These are phyloP conservation scores for Chrysoporthe puriensis DNA, from an alignment of 2,329 filamentous ascomycete genomes.

Conservation along the genomic window DNA sequence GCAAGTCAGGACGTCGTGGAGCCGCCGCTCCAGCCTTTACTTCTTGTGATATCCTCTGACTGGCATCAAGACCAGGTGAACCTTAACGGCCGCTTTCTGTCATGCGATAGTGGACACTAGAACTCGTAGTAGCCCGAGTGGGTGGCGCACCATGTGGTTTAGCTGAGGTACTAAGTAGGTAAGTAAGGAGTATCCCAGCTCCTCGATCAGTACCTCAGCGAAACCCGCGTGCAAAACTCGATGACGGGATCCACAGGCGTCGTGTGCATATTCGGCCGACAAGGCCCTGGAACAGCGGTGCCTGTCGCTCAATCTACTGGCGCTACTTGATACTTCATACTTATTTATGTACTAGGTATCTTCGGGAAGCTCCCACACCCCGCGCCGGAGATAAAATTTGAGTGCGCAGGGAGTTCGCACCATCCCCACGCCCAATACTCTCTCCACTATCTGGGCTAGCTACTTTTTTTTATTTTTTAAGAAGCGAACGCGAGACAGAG, in stretches of 20 bases:
- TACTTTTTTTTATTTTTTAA: neutral
- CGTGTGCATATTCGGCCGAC: neutral
- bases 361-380: neutral
- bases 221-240: neutral
- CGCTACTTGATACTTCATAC: too few species aligned
- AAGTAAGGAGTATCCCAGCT: neutral
- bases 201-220: neutral
- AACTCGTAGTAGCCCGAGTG: neutral
- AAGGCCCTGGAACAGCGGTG: neutral
- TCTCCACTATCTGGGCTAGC: slow-evolving; percentile 5
- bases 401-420: neutral
- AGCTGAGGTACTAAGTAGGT: neutral
- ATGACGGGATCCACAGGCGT: neutral
- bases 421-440: neutral
- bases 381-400: neutral
- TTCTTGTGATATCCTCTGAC: neutral
- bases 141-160: neutral
- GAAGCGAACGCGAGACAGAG: neutral
- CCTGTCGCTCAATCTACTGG: neutral
- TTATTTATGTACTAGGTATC: neutral
- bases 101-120: neutral
- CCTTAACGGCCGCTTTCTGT: neutral
- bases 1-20: neutral
- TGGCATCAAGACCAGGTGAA: neutral
- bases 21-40: neutral